phyloP scores from a whole-genome alignment of 1,284 basidiomycete genomes.

The Ceratobasidium sp. region DNA sequence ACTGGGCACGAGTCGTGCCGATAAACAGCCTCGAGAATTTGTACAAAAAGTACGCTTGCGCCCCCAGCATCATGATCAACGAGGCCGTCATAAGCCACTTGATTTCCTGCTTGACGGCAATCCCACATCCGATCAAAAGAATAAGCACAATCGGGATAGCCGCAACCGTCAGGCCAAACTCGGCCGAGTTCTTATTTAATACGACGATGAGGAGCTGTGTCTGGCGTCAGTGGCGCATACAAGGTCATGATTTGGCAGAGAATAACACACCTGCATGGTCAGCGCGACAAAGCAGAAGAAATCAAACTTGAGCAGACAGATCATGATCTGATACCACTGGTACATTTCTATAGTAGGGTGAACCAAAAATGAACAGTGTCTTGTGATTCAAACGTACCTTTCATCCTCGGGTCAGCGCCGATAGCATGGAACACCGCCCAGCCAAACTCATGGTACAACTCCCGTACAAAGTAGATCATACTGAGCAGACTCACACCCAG shows the following conservation, averaged over 20 bases:
- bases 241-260: not conserved
- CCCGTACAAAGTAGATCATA: conserved; percentile 53
- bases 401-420: conserved; percentile 64
- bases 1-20: conserved; percentile 61
- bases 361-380: not conserved
- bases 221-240: not conserved
- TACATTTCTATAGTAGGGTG: conserved; percentile 68
- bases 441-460: conserved; percentile 62
- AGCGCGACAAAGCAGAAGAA: conserved; percentile 85
- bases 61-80: conserved; percentile 68
- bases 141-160: conserved; percentile 81
- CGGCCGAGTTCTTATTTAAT: conserved; percentile 64
- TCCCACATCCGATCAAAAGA: conserved; percentile 68
- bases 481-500: conserved; percentile 53
- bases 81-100: conserved; percentile 78
- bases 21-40: conserved; percentile 81
- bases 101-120: conserved; percentile 78
- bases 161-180: conserved; percentile 79
- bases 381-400: conserved; percentile 61
- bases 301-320: conserved; percentile 85
- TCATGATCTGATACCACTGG: conserved; percentile 82
- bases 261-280: conserved; percentile 73
- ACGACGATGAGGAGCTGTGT: conserved; percentile 76
- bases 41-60: conserved; percentile 52
- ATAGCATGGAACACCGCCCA: conserved; percentile 88